These are phyloP conservation scores for Trichophyton simii DNA, from an alignment of 2,329 filamentous ascomycete genomes.

Conservation along the genomic window DNA sequence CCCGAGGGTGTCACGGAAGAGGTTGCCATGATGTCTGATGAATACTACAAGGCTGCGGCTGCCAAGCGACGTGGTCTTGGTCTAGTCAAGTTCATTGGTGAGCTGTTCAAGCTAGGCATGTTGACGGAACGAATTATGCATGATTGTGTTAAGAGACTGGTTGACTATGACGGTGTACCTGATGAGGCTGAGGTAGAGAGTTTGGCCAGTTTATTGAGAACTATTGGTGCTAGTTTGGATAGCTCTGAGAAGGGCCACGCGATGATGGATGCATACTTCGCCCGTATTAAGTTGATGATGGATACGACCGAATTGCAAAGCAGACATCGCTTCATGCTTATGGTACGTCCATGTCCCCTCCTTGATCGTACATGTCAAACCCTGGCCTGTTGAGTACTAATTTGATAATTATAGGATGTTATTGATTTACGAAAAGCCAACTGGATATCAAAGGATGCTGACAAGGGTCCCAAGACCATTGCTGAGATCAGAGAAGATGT, in stretches of 20 bases:
- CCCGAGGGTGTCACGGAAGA: conserved; percentile 62
- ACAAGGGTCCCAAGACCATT: conserved; percentile 95
- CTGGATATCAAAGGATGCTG: conserved; percentile 77
- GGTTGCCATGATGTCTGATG: conserved; percentile 76
- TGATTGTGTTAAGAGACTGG: conserved; percentile 91
- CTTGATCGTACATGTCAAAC: not conserved
- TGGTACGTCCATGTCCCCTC: conserved; percentile 37
- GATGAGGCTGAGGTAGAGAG: conserved; percentile 96
- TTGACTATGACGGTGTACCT: conserved; percentile 85
- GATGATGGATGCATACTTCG: conserved; percentile 91
- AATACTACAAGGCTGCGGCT: conserved; percentile 87
- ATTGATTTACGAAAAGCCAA: conserved; percentile 64
- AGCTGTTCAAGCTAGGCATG: conserved; percentile 98
- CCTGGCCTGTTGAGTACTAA: conserved; percentile 3
- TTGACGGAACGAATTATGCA: conserved; percentile 99
- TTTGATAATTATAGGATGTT: conserved; percentile 46
- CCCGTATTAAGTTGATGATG: conserved; percentile 70
- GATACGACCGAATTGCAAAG: conserved; percentile 70
- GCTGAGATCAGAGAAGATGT: conserved; percentile 77
- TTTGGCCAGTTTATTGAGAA: conserved; percentile 80
- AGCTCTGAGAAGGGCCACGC: conserved; percentile 65
- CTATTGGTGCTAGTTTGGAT: conserved; percentile 81
- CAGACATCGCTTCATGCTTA: conserved; percentile 88
- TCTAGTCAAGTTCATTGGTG: conserved; percentile 97
- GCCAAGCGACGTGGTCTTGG: conserved; percentile 94